Base-by-base conservation (phyloP, 2,329 filamentous ascomycete genomes). In the Alternaria burnsii region DNA sequence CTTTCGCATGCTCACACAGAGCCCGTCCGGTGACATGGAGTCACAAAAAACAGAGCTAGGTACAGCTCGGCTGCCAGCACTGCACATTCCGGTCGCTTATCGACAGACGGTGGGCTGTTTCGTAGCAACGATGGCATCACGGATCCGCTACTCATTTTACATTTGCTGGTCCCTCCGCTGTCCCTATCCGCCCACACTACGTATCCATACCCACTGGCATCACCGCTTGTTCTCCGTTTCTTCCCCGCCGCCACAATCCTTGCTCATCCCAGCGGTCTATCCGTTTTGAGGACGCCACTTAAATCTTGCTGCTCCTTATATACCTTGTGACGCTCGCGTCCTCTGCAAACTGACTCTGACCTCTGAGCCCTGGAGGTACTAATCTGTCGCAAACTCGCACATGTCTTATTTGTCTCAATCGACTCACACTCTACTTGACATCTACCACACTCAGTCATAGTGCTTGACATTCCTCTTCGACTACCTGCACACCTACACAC, bases 291-390 rank as follows among this genome's bases (percentile, higher is more conserved):
- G 66, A 70, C 75, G 75, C 76, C 76, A 78, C 76, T 74, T 67
- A 75, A 77, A 77, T 78, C 75, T 77, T 76, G 71, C 73, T 70
- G 66, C 67, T 71, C 63, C 68, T 68, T 76, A 76, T 77, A 76
- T 77, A 76, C 71, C 70, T 70, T 71, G 67, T 72, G 71, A 76
- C 74, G 70, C 73, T 73, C 72, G 70, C 71, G 64, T 70, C 68
- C 63, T 71, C 65, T 70, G 66, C 68, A 66, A 65, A 69, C 62
- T 61, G 67, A 67, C 63, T 68, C 71, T 69, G 64, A 58, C 62
- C 70, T 68, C 66, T 70, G 61, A 63, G 60, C 63, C 68, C 60
- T 62, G 61, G 64, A 58, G 59, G 63, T 70, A 69, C 63, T 71
- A 66, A 60, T 58, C 61, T 68, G 65, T 69, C 65, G 56, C 71